Evolutionary conservation across 768 basidiomycete genomes (phyloP).

Genomic region (Butyriboletus loyo): DNA sequence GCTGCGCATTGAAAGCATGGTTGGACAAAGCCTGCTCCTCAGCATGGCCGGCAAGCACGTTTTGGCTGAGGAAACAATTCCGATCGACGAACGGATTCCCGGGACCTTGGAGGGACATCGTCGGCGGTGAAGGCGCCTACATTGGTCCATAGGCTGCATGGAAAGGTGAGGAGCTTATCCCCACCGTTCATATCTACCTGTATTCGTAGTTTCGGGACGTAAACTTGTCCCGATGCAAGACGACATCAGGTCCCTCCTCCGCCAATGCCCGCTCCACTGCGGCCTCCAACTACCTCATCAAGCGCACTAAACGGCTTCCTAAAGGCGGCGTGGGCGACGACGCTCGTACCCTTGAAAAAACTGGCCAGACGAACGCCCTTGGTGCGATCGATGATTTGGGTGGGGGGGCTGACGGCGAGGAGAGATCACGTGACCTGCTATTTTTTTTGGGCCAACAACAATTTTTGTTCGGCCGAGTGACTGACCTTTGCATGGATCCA

Average conservation of each 20-base stretch:
- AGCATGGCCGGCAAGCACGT: constrained; percentile 95
- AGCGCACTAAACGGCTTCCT: constrained; percentile 82
- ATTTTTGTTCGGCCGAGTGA: too few species aligned
- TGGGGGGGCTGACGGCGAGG: too few species aligned
- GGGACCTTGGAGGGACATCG: constrained; percentile 85
- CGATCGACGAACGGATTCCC: constrained; percentile 88
- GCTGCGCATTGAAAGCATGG: constrained; percentile 87
- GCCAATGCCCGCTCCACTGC: constrained; percentile 63
- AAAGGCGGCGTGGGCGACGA: constrained; percentile 93
- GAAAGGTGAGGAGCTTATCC: too few species aligned
- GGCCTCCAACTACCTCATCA: constrained; percentile 63
- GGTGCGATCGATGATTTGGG: constrained; percentile 94
- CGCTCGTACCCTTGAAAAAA: constrained; percentile 77
- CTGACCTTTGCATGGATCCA: too few species aligned
- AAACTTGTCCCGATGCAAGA: constrained; percentile 80
- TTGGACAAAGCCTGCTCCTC: constrained; percentile 97
- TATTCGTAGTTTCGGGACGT: too few species aligned
- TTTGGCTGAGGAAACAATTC: constrained; percentile 84
- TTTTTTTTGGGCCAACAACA: too few species aligned
- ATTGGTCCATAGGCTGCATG: too few species aligned
- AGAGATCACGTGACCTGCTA: too few species aligned
- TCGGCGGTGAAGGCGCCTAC: too few species aligned
- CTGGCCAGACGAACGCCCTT: constrained; percentile 87
- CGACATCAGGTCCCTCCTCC: constrained; percentile 53
- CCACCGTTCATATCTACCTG: too few species aligned